Conservation (phyloP, 208 protist species). For the Leishmania amazonensis region DNA sequence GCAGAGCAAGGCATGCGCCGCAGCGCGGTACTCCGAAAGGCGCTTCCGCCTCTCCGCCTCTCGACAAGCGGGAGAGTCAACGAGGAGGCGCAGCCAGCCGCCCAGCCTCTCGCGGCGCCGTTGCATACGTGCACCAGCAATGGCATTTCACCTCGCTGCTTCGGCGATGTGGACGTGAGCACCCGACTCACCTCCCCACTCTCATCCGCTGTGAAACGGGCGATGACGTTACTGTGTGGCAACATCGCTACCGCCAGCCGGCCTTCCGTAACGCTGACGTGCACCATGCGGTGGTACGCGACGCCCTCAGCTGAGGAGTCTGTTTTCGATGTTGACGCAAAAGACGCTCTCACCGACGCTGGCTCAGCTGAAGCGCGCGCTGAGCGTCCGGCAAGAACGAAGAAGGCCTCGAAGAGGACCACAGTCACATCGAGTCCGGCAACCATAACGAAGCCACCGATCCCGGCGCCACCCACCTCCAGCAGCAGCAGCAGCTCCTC, state of each 20-base stretch:
- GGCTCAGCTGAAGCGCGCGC: background rate
- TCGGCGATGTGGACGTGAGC: background rate
- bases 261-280: background rate
- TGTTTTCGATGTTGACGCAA: background rate
- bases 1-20: background rate
- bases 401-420: background rate
- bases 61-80: background rate
- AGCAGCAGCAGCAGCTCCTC: background rate
- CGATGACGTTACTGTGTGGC: background rate
- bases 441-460: background rate
- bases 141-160: background rate
- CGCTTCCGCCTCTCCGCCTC: conserved; percentile 1
- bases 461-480: background rate
- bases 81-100: background rate
- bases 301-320: background rate
- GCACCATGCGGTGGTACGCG: conserved; percentile 11
- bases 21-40: background rate
- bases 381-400: background rate
- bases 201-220: background rate
- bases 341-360: background rate
- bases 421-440: background rate
- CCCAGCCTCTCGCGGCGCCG: background rate
- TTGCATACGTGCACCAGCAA: background rate
- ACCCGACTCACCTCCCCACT: background rate
- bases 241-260: background rate